phyloP scores from a whole-genome alignment of 257 asterid species.

The Penstemon davidsonii region DNA sequence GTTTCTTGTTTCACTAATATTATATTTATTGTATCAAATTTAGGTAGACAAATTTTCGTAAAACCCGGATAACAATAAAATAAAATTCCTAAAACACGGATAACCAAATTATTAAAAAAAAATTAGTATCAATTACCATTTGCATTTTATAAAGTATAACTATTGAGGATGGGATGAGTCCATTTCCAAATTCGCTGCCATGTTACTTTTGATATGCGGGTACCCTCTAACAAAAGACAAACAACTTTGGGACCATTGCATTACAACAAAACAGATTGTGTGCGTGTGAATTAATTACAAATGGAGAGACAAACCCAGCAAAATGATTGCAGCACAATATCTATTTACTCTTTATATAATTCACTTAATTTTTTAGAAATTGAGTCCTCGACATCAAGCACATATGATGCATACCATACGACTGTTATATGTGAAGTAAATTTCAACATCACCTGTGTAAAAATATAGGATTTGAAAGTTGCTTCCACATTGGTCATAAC shows the following conservation, averaged over 20 bases:
- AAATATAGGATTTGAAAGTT: too few species aligned
- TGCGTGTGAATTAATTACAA: constrained; percentile 13
- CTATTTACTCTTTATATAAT: constrained; percentile 5
- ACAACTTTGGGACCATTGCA: constrained; percentile 39
- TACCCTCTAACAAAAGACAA: constrained; percentile 22
- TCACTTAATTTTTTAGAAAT: constrained; percentile 20
- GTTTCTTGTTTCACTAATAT: background rate
- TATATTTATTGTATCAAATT: constrained; percentile 6
- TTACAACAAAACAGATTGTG: background rate
- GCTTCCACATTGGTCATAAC: too few species aligned
- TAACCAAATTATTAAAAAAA: background rate
- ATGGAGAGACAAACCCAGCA: constrained; percentile 19
- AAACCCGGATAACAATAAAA: too few species aligned
- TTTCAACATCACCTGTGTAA: too few species aligned
- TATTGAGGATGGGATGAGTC: constrained; percentile 22
- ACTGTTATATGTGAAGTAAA: too few species aligned
- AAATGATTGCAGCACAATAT: constrained; percentile 38
- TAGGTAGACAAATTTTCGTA: constrained; percentile 13
- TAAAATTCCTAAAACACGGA: too few species aligned
- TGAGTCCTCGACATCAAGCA: background rate
- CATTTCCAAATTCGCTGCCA: constrained; percentile 11
- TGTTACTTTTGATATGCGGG: constrained; percentile 22
- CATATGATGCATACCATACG: too few species aligned
- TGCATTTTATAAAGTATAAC: background rate
- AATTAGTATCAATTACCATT: background rate